Percentiles rank a stretch among this genome's conserved stretches.
Evolutionary conservation across 164 flowering plant species (phyloP).

Genomic region (Echeveria elegans): DNA sequence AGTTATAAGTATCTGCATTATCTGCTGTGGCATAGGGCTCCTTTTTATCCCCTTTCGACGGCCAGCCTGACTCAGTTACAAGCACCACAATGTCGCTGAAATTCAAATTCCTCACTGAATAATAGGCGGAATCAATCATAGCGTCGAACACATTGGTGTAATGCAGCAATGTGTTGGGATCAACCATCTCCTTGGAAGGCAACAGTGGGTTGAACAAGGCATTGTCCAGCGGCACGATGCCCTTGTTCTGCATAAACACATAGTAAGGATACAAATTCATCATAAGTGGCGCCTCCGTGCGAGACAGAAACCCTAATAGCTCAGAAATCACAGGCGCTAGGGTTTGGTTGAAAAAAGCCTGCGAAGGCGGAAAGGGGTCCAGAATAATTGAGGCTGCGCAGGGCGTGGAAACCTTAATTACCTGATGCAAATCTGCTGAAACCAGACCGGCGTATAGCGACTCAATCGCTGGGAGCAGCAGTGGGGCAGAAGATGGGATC

Average conservation of each 20-base stretch:
- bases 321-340: slow-evolving; percentile 38
- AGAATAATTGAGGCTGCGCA: slow-evolving; percentile 68
- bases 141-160: slow-evolving; percentile 90
- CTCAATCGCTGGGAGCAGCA: slow-evolving; percentile 79
- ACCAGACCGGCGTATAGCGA: slow-evolving; percentile 65
- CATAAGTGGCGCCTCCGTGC: slow-evolving; percentile 73
- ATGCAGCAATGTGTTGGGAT: slow-evolving; percentile 85
- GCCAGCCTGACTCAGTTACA: slow-evolving; percentile 92
- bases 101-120: slow-evolving; percentile 80
- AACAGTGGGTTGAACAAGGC: slow-evolving; percentile 67
- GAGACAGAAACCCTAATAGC: slow-evolving; percentile 54
- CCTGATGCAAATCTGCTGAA: slow-evolving; percentile 54
- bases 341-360: slow-evolving; percentile 80
- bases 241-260: slow-evolving; percentile 92
- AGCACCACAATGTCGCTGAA: slow-evolving; percentile 62
- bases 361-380: slow-evolving; percentile 94
- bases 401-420: slow-evolving; percentile 79
- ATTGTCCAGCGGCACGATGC: slow-evolving; percentile 82
- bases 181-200: slow-evolving; percentile 90
- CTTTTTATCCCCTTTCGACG: slow-evolving; percentile 67
- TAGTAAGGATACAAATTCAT: slow-evolving; percentile 94
- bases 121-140: slow-evolving; percentile 77
- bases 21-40: slow-evolving; percentile 77
- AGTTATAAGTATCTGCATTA: slow-evolving; percentile 82
- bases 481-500: slow-evolving; percentile 62